Evolutionary conservation across 441 rosid genomes (phyloP), one percentile per base, ranked within the genome.

Genomic region (Mallotus repandus): DNA sequence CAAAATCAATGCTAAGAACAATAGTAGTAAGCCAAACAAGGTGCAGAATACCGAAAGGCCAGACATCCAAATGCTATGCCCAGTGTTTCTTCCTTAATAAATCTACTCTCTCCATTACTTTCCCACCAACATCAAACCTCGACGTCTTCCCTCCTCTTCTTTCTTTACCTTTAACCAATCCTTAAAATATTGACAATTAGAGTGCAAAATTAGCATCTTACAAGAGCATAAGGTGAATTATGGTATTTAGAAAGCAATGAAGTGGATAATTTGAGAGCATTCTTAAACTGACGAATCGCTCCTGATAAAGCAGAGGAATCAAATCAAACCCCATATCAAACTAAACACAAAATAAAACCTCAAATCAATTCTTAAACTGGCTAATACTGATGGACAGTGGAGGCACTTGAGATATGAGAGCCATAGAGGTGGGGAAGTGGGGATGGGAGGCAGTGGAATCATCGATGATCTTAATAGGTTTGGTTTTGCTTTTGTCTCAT

Each of bases 21-120:
- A 93, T 79, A 2, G 78, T 69, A 54, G 82, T 58, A 64, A 85
- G 70, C 97, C 98, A 93, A 38, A 87, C 43, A 0, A 72, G 70
- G 77, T 92, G 89, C 2, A 96, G 80, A 74, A 93, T 67, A 4
- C 88, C 90, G 74, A 92, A 96, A 7, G 98, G 99, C 96, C 92
- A 96, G 41, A 84, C 86, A 65, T 93, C 97, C 69, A 93, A 83
- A n/a, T 98, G 89, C 98, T 93, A 92, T 4, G 78, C 52, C 88
- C 86, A 79, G 29, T 78, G 86, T 71, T 91, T 89, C 88, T 80
- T 92, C 88, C 84, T 89, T 79, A 84, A 77, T 77, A 93, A 81
- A 83, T 96, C 99, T 7, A 96, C 97, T 78, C 78, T 83, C 67
- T 91, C 98, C 88, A 96, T 97, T 63, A 89, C 97, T 78, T 96